Evolutionary conservation across 2,329 filamentous ascomycete species (phyloP), one percentile per base, ranked within the genome.

Genomic region (Penicillium sp.): DNA sequence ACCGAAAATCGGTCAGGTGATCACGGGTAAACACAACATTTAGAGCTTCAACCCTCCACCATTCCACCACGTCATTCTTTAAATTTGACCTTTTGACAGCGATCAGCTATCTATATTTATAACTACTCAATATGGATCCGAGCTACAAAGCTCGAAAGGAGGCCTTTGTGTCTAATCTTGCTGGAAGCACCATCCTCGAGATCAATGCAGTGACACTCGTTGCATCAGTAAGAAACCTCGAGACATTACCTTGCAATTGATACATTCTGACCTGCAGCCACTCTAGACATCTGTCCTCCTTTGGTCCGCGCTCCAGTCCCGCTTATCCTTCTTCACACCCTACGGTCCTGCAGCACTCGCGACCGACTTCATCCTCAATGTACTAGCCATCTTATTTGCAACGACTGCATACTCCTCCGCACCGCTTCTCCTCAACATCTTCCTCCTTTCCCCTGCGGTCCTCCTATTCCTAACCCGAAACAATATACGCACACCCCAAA

Each of bases 111-210:
- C 48, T 46, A 16, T 30, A 35, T 50, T 45, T 19, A 40, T 37
- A 40, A 30, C 25, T 37, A 28, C 16, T 14, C 36, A 67, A 48
- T 9, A 75, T 74, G 74, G 70, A 73, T 41, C 62, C 69, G 50
- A 87, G 82, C 75, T 96, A 97, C 80, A 99, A 97, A 77, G 84
- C 88, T 68, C 82, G 88, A 64, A 99, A 99, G 78, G 92, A 96
- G 80, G 91, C 91, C 70, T 96, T 96, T 73, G 94, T 99, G 69
- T 96, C 93, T 52, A 90, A 91, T 72, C 84, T 96, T 30, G 87
- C 88, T 7, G 94, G 94, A 38, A 91, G 94, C 56, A 83, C 86
- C 31, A 86, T 96, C 58, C 78, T 82, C 64, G 94, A 99, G 73
- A 92, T 99, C 77, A 93, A 92, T 72, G 83, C 84, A 66, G 89